A percentile compares a stretch with the other conserved stretches of the same genome.
These are phyloP conservation scores for Hypoxylon fuscum DNA, from an alignment of 495 filamentous ascomycete genomes.

Conservation along the genomic window DNA sequence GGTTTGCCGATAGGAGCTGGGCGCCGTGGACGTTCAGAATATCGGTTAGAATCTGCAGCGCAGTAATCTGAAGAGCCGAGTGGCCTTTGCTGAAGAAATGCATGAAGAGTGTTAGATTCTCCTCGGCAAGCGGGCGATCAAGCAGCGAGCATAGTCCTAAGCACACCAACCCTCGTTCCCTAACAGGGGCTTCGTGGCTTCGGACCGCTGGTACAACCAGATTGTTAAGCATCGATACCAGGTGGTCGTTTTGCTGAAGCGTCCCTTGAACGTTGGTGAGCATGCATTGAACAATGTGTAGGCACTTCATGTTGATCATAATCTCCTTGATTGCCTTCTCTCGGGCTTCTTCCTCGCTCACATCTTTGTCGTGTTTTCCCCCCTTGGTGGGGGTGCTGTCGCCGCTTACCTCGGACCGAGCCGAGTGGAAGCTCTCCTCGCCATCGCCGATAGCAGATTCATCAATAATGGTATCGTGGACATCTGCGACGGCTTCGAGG, in stretches of 20 bases:
- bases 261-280: constrained; percentile 87
- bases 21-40: constrained; percentile 88
- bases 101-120: constrained; percentile 92
- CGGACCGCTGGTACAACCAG: constrained; percentile 94
- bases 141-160: constrained; percentile 91
- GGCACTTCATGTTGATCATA: constrained; percentile 96
- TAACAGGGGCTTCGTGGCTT: constrained; percentile 89
- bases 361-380: constrained; percentile 55
- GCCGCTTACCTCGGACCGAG: constrained; percentile 80
- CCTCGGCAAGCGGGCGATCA: constrained; percentile 88
- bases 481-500: constrained; percentile 91
- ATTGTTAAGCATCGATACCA: constrained; percentile 96
- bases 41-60: constrained; percentile 92
- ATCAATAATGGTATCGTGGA: constrained; percentile 87
- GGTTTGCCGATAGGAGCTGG: constrained; percentile 68
- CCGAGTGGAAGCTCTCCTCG: constrained; percentile 92
- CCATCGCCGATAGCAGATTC: constrained; percentile 64
- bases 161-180: constrained; percentile 88
- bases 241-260: constrained; percentile 83
- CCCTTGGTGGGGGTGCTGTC: constrained; percentile 64
- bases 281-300: constrained; percentile 98
- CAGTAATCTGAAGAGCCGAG: constrained; percentile 84
- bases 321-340: constrained; percentile 87
- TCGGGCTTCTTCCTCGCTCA: constrained; percentile 77
- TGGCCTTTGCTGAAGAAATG: constrained; percentile 96